Percentiles rank a stretch among this genome's conserved stretches.
Conservation (phyloP, 805 yeast genomes). For the Zygosaccharomyces bailii region DNA sequence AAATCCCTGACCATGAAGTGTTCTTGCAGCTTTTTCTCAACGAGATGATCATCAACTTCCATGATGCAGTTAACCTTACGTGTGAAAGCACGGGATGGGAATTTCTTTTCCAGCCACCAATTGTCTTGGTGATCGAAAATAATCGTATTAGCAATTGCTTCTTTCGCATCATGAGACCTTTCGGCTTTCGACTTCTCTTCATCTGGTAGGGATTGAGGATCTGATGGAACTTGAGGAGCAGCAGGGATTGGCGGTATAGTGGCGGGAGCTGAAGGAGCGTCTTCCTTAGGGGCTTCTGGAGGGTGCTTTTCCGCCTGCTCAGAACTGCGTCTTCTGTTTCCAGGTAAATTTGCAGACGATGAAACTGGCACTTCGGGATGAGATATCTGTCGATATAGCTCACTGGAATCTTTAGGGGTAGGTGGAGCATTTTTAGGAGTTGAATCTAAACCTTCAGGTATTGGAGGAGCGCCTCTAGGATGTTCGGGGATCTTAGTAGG, state of each 20-base stretch:
- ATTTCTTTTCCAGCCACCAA: constrained; percentile 67
- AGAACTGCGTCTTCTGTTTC: constrained; percentile 18
- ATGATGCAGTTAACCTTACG: constrained; percentile 37
- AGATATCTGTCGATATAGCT: no score
- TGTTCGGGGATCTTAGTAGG: neutral
- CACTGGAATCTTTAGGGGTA: no score
- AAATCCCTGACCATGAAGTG: constrained; percentile 52
- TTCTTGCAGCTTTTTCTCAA: constrained; percentile 57
- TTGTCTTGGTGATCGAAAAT: constrained; percentile 33
- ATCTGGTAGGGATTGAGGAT: constrained; percentile 12
- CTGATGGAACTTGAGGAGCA: constrained; percentile 19
- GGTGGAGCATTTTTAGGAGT: constrained; percentile 6
- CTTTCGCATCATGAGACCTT: constrained; percentile 12
- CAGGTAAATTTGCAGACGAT: constrained; percentile 22
- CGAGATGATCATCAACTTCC: constrained; percentile 60
- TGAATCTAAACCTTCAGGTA: constrained; percentile 4
- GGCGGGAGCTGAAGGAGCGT: constrained; percentile 14
- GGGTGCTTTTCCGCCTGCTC: neutral
- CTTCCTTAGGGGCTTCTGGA: constrained; percentile 1
- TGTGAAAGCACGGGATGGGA: constrained; percentile 46
- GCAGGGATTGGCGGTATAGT: constrained; percentile 25
- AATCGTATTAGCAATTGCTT: constrained; percentile 6
- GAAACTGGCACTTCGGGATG: no score
- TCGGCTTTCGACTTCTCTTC: constrained; percentile 7
- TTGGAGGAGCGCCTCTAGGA: neutral